These are phyloP conservation scores for Gossypium armourianum DNA, from an alignment of 441 rosid genomes.

Conservation along the genomic window DNA sequence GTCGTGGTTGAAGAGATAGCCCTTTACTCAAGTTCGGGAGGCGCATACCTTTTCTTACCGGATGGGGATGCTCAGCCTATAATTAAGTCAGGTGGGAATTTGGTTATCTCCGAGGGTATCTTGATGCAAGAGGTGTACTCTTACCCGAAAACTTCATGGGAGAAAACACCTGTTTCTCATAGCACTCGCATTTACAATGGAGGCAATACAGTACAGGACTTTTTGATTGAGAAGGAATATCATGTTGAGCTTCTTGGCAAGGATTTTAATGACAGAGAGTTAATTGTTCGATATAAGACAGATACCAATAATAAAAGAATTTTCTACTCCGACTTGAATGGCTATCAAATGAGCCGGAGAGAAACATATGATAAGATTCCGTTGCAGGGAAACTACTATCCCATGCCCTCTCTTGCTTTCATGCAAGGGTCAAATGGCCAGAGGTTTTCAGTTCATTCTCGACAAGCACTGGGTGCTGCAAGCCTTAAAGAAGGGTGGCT, in stretches of 20 bases:
- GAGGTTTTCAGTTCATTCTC: constrained; percentile 71
- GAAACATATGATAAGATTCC: constrained; percentile 91
- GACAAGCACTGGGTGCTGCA: constrained; percentile 74
- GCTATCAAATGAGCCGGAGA: constrained; percentile 92
- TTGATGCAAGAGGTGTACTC: constrained; percentile 75
- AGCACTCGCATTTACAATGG: constrained; percentile 62
- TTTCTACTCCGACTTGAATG: constrained; percentile 86
- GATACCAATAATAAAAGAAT: constrained; percentile 50
- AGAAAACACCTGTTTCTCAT: constrained; percentile 57
- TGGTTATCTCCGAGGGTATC: constrained; percentile 58
- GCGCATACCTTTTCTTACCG: constrained; percentile 87
- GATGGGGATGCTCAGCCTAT: constrained; percentile 61
- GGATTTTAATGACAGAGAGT: constrained; percentile 64
- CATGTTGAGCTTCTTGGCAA: constrained; percentile 76
- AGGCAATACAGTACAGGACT: constrained; percentile 45
- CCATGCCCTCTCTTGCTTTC: constrained; percentile 88
- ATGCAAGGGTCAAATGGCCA: constrained; percentile 70
- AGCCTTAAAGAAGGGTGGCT: constrained; percentile 73
- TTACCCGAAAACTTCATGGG: constrained; percentile 61
- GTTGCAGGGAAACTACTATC: constrained; percentile 87
- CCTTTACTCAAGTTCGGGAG: constrained; percentile 63
- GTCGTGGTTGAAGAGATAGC: constrained; percentile 60
- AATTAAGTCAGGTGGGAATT: constrained; percentile 42
- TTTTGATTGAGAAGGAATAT: constrained; percentile 70
- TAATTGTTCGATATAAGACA: constrained; percentile 81